phyloP scores from a whole-genome alignment of 257 asterid genomes.

The Cynanchum wilfordii region DNA sequence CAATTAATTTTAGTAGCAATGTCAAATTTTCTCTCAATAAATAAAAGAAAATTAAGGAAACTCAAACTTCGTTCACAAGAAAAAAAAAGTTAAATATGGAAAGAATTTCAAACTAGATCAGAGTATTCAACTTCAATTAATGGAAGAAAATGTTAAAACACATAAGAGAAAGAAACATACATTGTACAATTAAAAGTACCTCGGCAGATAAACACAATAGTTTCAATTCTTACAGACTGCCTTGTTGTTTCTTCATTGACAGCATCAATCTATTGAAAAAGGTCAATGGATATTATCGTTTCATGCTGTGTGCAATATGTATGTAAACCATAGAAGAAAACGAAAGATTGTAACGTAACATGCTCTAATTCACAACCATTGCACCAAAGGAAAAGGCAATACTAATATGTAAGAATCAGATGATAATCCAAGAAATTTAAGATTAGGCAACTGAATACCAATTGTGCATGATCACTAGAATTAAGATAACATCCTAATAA shows the following conservation, averaged over 20 bases:
- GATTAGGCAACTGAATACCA: slow-evolving; percentile 10
- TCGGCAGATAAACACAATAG: not conserved
- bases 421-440: slow-evolving; percentile 2
- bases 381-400: not conserved
- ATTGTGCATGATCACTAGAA: not conserved
- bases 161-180: not conserved
- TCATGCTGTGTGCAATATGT: not conserved
- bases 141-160: not conserved
- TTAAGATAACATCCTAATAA: slow-evolving; percentile 13
- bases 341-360: not conserved
- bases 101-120: not conserved
- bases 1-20: not conserved
- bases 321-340: not conserved
- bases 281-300: not conserved
- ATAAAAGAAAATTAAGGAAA: not conserved
- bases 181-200: not conserved
- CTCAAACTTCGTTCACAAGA: not conserved
- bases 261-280: not conserved
- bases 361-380: not conserved
- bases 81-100: not conserved
- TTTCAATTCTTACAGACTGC: not conserved
- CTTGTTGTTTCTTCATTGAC: not conserved
- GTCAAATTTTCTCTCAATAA: not conserved
- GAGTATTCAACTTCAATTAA: not conserved
- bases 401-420: not conserved